Percentiles rank a stretch among this genome's conserved stretches.
These are phyloP conservation scores for Nannizzia gypsea DNA, from an alignment of 2,329 filamentous ascomycete genomes.

Conservation along the genomic window DNA sequence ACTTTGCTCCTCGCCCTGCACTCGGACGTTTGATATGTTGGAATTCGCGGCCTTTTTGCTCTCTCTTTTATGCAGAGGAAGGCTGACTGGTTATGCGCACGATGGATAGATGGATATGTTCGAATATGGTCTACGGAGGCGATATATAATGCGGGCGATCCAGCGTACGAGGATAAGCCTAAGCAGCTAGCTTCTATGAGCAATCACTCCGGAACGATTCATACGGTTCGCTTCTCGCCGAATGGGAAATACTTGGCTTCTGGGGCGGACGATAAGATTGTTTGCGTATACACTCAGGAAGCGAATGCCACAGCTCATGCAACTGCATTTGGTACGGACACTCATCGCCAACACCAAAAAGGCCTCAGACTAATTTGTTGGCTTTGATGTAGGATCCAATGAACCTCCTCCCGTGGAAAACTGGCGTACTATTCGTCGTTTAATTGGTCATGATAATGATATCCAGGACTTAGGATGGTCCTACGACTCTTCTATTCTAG, in stretches of 20 bases:
- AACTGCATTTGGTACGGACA: conserved; percentile 59
- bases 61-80: neutral
- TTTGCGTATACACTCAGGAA: conserved; percentile 91
- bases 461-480: conserved; percentile 98
- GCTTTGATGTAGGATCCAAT: conserved; percentile 50
- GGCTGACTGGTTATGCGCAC: neutral
- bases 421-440: conserved; percentile 86
- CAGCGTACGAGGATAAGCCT: conserved; percentile 59
- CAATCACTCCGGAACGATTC: conserved; percentile 94
- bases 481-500: conserved; percentile 84
- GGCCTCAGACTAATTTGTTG: neutral
- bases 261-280: conserved; percentile 96
- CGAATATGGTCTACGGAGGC: conserved; percentile 96
- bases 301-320: conserved; percentile 64
- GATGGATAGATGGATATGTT: conserved; percentile 69
- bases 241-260: conserved; percentile 93
- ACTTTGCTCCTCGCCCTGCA: too few species aligned
- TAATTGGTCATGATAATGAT: conserved; percentile 97
- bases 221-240: conserved; percentile 90
- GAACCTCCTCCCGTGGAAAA: conserved; percentile 91
- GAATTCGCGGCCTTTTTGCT: neutral
- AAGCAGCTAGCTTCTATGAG: conserved; percentile 96
- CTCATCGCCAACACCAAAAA: neutral
- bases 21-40: conserved; percentile 14
- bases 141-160: conserved; percentile 67